Evolutionary conservation across 257 asterid species (phyloP), one percentile per base, ranked within the genome.

Genomic region (Solanum chmielewskii): DNA sequence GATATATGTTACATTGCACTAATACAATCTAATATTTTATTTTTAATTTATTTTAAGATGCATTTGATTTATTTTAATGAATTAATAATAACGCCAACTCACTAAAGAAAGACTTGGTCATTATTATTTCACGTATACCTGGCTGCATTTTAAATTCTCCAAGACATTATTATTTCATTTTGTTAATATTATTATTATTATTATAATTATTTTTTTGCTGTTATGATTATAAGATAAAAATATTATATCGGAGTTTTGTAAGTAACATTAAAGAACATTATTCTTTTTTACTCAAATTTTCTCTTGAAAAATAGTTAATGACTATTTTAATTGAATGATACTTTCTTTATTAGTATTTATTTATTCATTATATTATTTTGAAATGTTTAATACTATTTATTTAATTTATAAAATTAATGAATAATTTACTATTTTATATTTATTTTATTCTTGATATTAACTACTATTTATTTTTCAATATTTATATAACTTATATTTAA

Each of bases 91-190:
- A 62, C 10, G 91, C 80, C 77, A 76, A 82, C 84, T 86, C 90
- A 82, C 44, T 31, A 52, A 16, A 39, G 68, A 31, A 91, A 89
- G 71, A 82, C 94, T 89, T 92, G 95, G 96, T 88, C 93, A 91
- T 86, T 76, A 88, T 90, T 86, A 77, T 73, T 91, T 90, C 95
- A 92, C 94, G 95, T 92, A 91, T 90, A 88, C 88, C 41, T 29
- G 27, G 37, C 80, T 83, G 75, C 66, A 91, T 87, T 92, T 68
- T 90, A 78, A 44, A 71, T 23, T 71, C 35, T 47, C 25, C 25
- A 80, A 47, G 68, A 27, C 11, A 76, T 41, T 12, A 20, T 73
- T 37, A 70, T 70, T 23, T 60, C n/a, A 60, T 60, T 21, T 60
- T 60, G 1, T 60, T 23, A 7, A 10, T 60, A 60, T 2, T 60